phyloP scores from a whole-genome alignment of 371 early-diverging fungal species.

The Apophysomyces sp. region DNA sequence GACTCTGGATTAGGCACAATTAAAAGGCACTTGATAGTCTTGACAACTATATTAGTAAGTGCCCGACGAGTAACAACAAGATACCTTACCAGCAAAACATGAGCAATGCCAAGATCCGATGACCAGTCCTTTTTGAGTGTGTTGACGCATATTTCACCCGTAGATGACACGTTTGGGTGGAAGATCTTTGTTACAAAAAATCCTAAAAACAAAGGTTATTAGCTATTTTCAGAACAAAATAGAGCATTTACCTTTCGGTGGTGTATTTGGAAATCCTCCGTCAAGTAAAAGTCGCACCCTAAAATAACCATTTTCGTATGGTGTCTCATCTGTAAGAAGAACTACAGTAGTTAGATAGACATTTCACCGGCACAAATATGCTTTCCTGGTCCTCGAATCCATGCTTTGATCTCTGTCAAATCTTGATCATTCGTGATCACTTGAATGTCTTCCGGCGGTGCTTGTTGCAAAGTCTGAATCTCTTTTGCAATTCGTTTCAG shows the following conservation, averaged over 20 bases:
- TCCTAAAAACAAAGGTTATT: constrained; percentile 30
- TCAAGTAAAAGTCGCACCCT: constrained; percentile 61
- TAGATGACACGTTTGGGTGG: constrained; percentile 87
- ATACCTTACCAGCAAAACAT: constrained; percentile 72
- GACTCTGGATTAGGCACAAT: constrained; percentile 94
- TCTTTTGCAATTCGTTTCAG: constrained; percentile 61
- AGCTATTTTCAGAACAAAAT: not conserved
- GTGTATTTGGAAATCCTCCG: constrained; percentile 67
- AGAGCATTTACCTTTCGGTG: constrained; percentile 64
- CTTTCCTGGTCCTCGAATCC: constrained; percentile 85
- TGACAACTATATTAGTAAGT: not conserved
- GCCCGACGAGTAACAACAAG: not conserved
- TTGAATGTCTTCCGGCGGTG: constrained; percentile 80
- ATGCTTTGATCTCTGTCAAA: constrained; percentile 77
- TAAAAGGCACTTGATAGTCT: constrained; percentile 88
- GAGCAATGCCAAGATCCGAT: constrained; percentile 72
- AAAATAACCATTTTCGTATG: constrained; percentile 79
- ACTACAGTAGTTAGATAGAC: not conserved
- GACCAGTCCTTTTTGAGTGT: constrained; percentile 95
- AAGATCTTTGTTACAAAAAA: constrained; percentile 88
- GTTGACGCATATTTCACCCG: constrained; percentile 91
- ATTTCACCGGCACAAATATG: not conserved
- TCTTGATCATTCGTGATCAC: constrained; percentile 68
- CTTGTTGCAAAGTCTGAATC: constrained; percentile 47
- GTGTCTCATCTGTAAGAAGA: constrained; percentile 59